Percentiles rank a stretch among this genome's conserved stretches.
These are phyloP conservation scores for Panus rudis DNA, from an alignment of 768 basidiomycete species.

Conservation along the genomic window DNA sequence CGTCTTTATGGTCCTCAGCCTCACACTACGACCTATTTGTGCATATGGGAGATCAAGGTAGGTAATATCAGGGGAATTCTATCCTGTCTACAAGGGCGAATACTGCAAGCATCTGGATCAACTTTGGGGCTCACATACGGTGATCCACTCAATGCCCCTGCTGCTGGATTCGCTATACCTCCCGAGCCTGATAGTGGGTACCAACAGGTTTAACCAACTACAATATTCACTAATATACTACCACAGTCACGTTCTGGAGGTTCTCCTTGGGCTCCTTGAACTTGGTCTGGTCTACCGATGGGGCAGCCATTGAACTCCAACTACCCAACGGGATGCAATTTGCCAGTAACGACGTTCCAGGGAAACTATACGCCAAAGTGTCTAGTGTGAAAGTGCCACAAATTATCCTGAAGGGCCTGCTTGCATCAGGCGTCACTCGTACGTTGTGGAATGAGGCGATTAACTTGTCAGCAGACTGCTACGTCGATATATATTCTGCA, in stretches of 20 bases:
- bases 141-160: constrained; percentile 78
- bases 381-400: constrained; percentile 52
- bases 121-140: constrained; percentile 64
- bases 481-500: constrained; percentile 64
- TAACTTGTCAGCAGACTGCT: constrained; percentile 42
- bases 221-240: background rate
- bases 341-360: constrained; percentile 72
- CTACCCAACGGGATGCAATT: constrained; percentile 55
- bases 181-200: constrained; percentile 73
- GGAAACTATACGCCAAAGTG: constrained; percentile 57
- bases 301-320: constrained; percentile 46
- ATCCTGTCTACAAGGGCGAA: constrained; percentile 45
- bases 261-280: constrained; percentile 50
- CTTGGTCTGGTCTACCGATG: constrained; percentile 44
- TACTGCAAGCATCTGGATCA: constrained; percentile 44
- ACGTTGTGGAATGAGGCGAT: constrained; percentile 65
- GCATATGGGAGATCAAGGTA: constrained; percentile 85
- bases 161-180: constrained; percentile 52
- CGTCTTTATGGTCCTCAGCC: constrained; percentile 89
- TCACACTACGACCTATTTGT: constrained; percentile 77
- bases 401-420: constrained; percentile 42
- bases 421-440: constrained; percentile 31
- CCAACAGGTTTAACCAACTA: background rate
- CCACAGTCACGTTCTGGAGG: constrained; percentile 78
- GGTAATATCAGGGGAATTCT: constrained; percentile 54